phyloP scores from a whole-genome alignment of 805 yeast genomes.

The Ogataea nonfermentans region DNA sequence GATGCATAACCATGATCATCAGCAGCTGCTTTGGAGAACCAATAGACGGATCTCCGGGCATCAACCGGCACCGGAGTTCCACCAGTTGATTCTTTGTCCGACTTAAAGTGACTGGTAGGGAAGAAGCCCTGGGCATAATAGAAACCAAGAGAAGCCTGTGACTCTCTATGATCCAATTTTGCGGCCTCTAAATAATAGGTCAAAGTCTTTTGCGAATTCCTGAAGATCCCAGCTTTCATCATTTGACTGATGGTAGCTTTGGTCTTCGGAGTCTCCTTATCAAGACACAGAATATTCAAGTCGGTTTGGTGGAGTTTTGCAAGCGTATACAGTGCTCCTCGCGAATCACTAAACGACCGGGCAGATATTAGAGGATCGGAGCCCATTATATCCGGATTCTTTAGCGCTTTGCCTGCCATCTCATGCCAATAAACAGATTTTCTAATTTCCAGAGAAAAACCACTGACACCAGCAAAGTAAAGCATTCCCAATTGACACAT shows the following conservation, averaged over 20 bases:
- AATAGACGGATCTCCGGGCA: slow-evolving; percentile 60
- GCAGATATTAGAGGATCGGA: slow-evolving; percentile 34
- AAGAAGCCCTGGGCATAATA: slow-evolving; percentile 66
- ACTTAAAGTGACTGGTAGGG: slow-evolving; percentile 33
- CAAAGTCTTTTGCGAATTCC: slow-evolving; percentile 44
- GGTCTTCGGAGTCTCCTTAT: slow-evolving; percentile 30
- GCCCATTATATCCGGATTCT: slow-evolving; percentile 28
- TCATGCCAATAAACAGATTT: slow-evolving; percentile 31
- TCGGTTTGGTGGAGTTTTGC: slow-evolving; percentile 39
- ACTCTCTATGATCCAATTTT: slow-evolving; percentile 55
- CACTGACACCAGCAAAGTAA: slow-evolving; percentile 42
- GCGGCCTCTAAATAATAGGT: slow-evolving; percentile 60
- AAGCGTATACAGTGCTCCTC: slow-evolving; percentile 35
- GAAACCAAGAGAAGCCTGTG: slow-evolving; percentile 70
- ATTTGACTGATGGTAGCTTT: slow-evolving; percentile 36
- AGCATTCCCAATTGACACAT: slow-evolving; percentile 76
- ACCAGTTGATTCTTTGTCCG: slow-evolving; percentile 31
- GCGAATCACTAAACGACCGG: slow-evolving; percentile 35
- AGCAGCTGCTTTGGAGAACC: slow-evolving; percentile 71
- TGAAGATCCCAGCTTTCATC: slow-evolving; percentile 28
- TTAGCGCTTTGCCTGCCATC: slow-evolving; percentile 27
- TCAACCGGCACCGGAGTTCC: slow-evolving; percentile 39
- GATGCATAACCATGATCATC: slow-evolving; percentile 66
- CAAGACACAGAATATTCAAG: slow-evolving; percentile 29
- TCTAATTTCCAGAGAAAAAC: slow-evolving; percentile 28